These are phyloP conservation scores for Botryosphaeria dothidea DNA, from an alignment of 2,329 filamentous ascomycete species.

Conservation along the genomic window DNA sequence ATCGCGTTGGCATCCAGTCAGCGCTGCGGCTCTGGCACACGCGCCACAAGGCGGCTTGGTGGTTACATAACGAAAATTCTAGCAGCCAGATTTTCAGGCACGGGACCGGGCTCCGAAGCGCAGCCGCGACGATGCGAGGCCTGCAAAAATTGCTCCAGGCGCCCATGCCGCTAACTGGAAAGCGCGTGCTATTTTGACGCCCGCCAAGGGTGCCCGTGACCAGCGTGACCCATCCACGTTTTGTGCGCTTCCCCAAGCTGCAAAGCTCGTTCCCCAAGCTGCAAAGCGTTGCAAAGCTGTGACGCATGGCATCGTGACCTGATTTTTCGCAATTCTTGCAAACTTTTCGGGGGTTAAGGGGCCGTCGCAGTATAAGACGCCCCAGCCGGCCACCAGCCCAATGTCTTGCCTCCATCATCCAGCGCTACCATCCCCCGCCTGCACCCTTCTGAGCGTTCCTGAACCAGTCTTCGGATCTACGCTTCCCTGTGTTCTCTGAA, in stretches of 20 bases:
- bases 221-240: conserved; percentile 12
- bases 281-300: conserved; percentile 18
- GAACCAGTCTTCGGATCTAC: neutral
- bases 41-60: conserved; percentile 10
- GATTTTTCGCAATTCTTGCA: conserved; percentile 16
- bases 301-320: conserved; percentile 20
- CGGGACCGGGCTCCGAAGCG: conserved; percentile 1
- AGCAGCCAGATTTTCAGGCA: conserved; percentile 6
- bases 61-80: conserved; percentile 11
- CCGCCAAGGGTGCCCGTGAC: neutral
- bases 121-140: conserved; percentile 10
- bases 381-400: neutral
- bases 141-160: conserved; percentile 25
- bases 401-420: neutral
- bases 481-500: conserved; percentile 4
- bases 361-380: conserved; percentile 16
- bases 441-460: neutral
- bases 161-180: conserved; percentile 47
- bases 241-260: conserved; percentile 19
- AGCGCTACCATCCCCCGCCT: neutral
- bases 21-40: conserved; percentile 13
- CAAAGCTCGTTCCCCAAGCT: conserved; percentile 21
- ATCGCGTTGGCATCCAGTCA: conserved; percentile 4
- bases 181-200: conserved; percentile 27
- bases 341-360: conserved; percentile 13